Conservation (phyloP, 2,329 filamentous ascomycete genomes). For the Pezicula carpinea region DNA sequence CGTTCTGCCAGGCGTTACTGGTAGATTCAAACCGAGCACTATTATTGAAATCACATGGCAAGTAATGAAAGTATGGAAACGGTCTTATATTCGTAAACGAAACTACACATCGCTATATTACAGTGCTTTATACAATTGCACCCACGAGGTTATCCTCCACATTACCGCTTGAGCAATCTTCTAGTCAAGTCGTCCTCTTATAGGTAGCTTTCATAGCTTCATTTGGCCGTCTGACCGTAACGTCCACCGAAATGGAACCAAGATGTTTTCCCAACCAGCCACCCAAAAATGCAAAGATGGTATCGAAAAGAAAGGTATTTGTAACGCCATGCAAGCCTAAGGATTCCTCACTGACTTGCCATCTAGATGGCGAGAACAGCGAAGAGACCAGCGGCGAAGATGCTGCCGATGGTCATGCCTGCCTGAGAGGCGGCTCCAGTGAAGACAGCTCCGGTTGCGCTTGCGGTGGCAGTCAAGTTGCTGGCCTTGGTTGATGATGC, state of each 20-base stretch:
- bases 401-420: conserved; percentile 21
- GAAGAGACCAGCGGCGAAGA: conserved; percentile 20
- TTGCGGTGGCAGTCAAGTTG: conserved; percentile 19
- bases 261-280: not conserved
- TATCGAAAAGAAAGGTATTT: conserved; percentile 15
- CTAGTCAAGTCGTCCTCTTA: too few relatives aligned
- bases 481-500: conserved; percentile 18
- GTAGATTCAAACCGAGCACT: too few relatives aligned
- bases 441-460: conserved; percentile 29
- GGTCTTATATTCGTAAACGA: too few relatives aligned
- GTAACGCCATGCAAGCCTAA: conserved; percentile 11
- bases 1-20: too few relatives aligned
- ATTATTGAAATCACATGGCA: too few relatives aligned
- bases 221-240: conserved; percentile 1
- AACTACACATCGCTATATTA: too few relatives aligned
- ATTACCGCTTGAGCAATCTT: too few relatives aligned
- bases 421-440: conserved; percentile 26
- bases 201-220: not conserved
- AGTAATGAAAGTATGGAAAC: too few relatives aligned
- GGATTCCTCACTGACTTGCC: not conserved
- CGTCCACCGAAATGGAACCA: not conserved
- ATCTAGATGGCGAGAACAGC: conserved; percentile 15
- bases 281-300: conserved; percentile 16
- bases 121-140: too few relatives aligned
- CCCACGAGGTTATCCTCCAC: too few relatives aligned